Conservation (phyloP, 2,329 filamentous ascomycete genomes). For the Beauveria scarabaeidicola region DNA sequence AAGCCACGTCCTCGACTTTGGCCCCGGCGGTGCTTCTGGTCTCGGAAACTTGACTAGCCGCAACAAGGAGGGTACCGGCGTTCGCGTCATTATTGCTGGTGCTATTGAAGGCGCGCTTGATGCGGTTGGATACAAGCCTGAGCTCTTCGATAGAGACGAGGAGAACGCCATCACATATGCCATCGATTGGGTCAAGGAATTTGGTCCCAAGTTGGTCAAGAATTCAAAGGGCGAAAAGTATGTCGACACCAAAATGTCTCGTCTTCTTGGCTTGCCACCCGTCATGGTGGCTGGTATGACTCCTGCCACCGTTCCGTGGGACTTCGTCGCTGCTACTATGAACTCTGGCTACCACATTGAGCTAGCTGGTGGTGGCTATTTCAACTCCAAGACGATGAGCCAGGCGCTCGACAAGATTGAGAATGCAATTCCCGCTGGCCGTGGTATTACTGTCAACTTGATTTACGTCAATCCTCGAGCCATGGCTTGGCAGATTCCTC, state of each 20-base stretch:
- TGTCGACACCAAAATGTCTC: slow-evolving; percentile 94
- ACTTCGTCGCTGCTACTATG: slow-evolving; percentile 88
- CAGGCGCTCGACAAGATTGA: slow-evolving; percentile 79
- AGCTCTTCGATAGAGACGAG: slow-evolving; percentile 93
- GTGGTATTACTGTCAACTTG: slow-evolving; percentile 81
- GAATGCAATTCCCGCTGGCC: slow-evolving; percentile 70
- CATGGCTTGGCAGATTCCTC: slow-evolving; percentile 87
- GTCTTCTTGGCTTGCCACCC: slow-evolving; percentile 74
- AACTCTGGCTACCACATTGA: slow-evolving; percentile 93
- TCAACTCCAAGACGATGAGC: slow-evolving; percentile 73
- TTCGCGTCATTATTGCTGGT: slow-evolving; percentile 90
- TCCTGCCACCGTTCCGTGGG: slow-evolving; percentile 78
- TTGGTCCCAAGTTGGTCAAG: slow-evolving; percentile 84
- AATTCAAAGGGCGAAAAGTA: slow-evolving; percentile 84
- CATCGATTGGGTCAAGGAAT: slow-evolving; percentile 95
- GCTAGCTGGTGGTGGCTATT: slow-evolving; percentile 83
- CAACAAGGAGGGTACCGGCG: slow-evolving; percentile 97
- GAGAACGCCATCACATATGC: slow-evolving; percentile 93
- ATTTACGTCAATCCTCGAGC: slow-evolving; percentile 86
- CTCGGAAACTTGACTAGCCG: slow-evolving; percentile 93
- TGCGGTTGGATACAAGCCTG: slow-evolving; percentile 95
- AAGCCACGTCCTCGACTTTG: slow-evolving; percentile 93
- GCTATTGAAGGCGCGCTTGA: slow-evolving; percentile 82
- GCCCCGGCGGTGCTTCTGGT: slow-evolving; percentile 92
- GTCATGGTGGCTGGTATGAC: slow-evolving; percentile 94